A percentile compares a stretch with the other conserved stretches of the same genome.
These are phyloP conservation scores for Phytophthora aleatoria DNA, from an alignment of 352 stramenopile species.

Conservation along the genomic window DNA sequence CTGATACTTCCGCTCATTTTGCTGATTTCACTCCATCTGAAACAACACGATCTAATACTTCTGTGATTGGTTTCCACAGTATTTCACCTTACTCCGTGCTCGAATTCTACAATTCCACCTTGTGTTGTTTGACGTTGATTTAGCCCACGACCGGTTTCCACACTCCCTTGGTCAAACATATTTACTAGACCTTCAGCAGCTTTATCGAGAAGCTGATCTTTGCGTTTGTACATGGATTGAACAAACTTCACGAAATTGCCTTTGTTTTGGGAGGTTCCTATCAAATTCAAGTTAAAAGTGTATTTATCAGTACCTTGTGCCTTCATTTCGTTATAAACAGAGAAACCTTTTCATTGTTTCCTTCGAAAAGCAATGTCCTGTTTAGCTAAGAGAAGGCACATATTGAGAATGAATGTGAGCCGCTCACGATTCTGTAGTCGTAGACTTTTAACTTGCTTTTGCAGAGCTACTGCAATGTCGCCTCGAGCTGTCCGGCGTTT, in stretches of 20 bases:
- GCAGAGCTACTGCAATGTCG: background rate
- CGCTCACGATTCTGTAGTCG: too few species aligned
- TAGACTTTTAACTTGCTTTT: too few species aligned
- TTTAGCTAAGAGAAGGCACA: too few species aligned
- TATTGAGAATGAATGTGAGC: too few species aligned
- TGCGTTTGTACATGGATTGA: background rate
- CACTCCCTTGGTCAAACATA: background rate
- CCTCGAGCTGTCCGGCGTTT: background rate
- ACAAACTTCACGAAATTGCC: too few species aligned
- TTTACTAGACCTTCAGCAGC: background rate
- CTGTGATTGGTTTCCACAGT: constrained; percentile 6
- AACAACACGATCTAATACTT: constrained; percentile 1
- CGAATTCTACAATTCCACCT: constrained; percentile 5
- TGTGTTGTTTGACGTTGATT: constrained; percentile 6
- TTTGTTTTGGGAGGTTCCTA: too few species aligned
- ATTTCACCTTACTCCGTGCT: background rate
- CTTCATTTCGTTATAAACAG: too few species aligned
- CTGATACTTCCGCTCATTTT: constrained; percentile 13
- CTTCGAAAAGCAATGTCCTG: too few species aligned
- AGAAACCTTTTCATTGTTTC: too few species aligned
- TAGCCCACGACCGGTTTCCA: background rate
- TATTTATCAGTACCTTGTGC: too few species aligned
- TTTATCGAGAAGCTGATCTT: background rate
- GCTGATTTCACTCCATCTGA: constrained; percentile 2
- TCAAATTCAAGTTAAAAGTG: too few species aligned